These are phyloP conservation scores for Cryphonectria japonica DNA, from an alignment of 2,329 filamentous ascomycete genomes.

Conservation along the genomic window DNA sequence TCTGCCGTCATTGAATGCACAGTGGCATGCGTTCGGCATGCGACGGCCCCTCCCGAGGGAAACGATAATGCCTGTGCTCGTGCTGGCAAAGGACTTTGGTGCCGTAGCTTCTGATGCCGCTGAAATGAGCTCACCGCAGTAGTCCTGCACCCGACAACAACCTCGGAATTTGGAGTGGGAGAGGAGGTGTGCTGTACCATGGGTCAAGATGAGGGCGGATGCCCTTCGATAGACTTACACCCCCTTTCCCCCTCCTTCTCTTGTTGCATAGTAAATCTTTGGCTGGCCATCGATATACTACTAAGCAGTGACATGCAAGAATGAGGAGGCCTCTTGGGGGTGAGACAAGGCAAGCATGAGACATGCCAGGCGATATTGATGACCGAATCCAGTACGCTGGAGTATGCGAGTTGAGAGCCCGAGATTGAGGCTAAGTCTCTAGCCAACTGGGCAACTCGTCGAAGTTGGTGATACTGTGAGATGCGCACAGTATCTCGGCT, in stretches of 20 bases:
- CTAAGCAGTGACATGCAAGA: not conserved
- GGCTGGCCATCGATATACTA: not conserved
- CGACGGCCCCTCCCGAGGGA: slow-evolving; percentile 28
- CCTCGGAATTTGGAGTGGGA: not conserved
- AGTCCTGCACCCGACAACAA: not conserved
- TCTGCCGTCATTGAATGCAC: slow-evolving; percentile 13
- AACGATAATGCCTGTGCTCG: slow-evolving; percentile 19
- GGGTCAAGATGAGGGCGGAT: not conserved
- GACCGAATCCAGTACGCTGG: not conserved
- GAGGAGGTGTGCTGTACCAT: not conserved
- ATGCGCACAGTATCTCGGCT: not conserved
- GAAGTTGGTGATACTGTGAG: not conserved
- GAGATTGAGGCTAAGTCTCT: not conserved
- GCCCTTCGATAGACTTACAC: not conserved
- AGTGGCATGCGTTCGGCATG: slow-evolving; percentile 21
- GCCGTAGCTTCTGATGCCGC: not conserved
- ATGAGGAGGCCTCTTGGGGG: not conserved
- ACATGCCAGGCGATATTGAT: not conserved
- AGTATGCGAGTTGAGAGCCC: not conserved
- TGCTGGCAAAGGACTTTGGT: slow-evolving; percentile 9
- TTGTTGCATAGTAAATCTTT: not conserved
- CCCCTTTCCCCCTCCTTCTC: not conserved
- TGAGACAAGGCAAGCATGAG: not conserved
- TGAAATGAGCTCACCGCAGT: not conserved
- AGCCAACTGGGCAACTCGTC: not conserved